Evolutionary conservation across 2,329 filamentous ascomycete species (phyloP), one percentile per base, ranked within the genome.

Genomic region (Sporothrix variecibatus): DNA sequence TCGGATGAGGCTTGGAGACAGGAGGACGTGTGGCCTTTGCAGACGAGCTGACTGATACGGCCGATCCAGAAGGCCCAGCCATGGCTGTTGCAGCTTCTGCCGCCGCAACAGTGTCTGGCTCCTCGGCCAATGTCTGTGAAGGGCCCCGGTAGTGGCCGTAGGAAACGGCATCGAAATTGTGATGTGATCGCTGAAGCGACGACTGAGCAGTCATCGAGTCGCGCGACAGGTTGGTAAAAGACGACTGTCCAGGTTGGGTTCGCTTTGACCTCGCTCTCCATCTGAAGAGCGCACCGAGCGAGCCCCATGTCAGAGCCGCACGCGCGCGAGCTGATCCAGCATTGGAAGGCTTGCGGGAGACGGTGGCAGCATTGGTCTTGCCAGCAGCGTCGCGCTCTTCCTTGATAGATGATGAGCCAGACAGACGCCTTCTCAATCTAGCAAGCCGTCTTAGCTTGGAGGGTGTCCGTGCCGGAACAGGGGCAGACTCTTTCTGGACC

Each of bases 201-300:
- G 71, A 69, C n/a, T 40, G 62, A 85, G 83, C 72, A 84, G 80
- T 80, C 86, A 97, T 95, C 20, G 95, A 97, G 79, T 97, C 95
- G 76, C 94, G 89, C 1, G 95, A 97, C 0, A 94, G 93, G 79
- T 97, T 97, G 4, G 94, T 94, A 80, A 97, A 96, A n/a, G 95
- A 94, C 0, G 93, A 92, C 3, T 92, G 88, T 2, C 81, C 87
- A 80, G 87, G 82, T 12, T 67, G 31, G 80, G 84, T 80, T 82
- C 89, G 82, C 83, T 88, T 85, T 81, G 85, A 86, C 86, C 88
- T 85, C 83, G 85, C 87, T 38, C 89, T 89, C 81, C 92, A 92
- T 78, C 89, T 90, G 82, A 98, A 94, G 49, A 98, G 65, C 0
- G 49, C 72, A 3, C 71, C 73, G 0, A 77, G 88, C 0, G 93